Percentiles rank a stretch among this genome's conserved stretches.
These are phyloP conservation scores for Yarrowia divulgata DNA, from an alignment of 805 yeast genomes.

Conservation along the genomic window DNA sequence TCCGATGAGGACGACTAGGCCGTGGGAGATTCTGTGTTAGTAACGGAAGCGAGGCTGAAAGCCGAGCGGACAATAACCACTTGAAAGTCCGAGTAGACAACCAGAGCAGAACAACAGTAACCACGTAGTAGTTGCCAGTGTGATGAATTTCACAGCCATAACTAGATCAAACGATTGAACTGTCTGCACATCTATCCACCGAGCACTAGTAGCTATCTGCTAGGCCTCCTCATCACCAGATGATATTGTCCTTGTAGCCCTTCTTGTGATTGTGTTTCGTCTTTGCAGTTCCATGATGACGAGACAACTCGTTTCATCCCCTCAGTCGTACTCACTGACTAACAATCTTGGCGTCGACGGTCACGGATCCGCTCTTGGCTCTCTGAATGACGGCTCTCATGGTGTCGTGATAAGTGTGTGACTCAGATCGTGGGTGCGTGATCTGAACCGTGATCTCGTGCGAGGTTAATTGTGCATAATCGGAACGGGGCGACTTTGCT, in stretches of 20 bases:
- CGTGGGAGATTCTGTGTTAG: slow-evolving; percentile 62
- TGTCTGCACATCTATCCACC: too few relatives aligned
- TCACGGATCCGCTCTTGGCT: slow-evolving; percentile 87
- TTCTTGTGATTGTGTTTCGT: too few relatives aligned
- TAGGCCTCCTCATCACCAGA: too few relatives aligned
- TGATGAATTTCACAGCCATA: too few relatives aligned
- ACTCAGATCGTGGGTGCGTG: background rate
- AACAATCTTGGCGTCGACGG: slow-evolving; percentile 73
- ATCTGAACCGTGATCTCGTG: background rate
- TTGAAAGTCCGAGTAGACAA: background rate
- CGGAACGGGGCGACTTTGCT: background rate
- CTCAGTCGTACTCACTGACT: slow-evolving; percentile 58
- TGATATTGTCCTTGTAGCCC: too few relatives aligned
- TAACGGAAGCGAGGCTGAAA: background rate
- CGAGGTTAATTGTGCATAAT: slow-evolving; percentile 1
- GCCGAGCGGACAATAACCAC: too few relatives aligned
- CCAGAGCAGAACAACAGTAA: background rate
- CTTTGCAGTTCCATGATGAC: too few relatives aligned
- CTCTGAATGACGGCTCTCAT: slow-evolving; percentile 94
- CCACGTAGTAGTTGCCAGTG: too few relatives aligned
- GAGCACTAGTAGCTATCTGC: too few relatives aligned
- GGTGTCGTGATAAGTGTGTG: slow-evolving; percentile 2
- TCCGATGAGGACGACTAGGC: slow-evolving; percentile 84
- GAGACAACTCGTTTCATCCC: too few relatives aligned
- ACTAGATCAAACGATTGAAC: too few relatives aligned